These are phyloP conservation scores for Protomyces gravidus DNA, from an alignment of 1,139 yeast species.

Conservation along the genomic window DNA sequence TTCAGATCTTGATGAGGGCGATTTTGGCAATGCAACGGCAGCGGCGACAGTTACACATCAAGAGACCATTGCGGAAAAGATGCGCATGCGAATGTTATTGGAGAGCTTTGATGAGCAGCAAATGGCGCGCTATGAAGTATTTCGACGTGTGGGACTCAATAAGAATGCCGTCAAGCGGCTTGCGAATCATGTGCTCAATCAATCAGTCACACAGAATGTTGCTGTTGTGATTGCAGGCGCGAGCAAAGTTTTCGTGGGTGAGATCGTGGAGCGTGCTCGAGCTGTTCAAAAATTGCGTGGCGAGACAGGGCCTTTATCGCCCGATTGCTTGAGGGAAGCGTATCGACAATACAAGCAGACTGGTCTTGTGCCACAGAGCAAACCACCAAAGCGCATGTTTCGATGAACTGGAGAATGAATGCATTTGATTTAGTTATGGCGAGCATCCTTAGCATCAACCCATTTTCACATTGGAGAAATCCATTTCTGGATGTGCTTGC, in stretches of 20 bases:
- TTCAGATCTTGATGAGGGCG: conserved; percentile 23
- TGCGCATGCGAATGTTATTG: conserved; percentile 51
- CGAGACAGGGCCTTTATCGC: conserved; percentile 59
- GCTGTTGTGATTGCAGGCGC: conserved; percentile 82
- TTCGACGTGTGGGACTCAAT: conserved; percentile 75
- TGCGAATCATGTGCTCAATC: conserved; percentile 74
- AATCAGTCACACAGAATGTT: conserved; percentile 75
- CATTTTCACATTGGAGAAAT: conserved; percentile 38
- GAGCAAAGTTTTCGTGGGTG: conserved; percentile 83
- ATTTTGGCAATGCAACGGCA: conserved; percentile 17
- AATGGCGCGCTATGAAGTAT: conserved; percentile 82
- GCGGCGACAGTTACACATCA: conserved; percentile 8
- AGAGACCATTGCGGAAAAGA: conserved; percentile 26
- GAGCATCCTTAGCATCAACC: conserved; percentile 8
- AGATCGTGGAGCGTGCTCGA: conserved; percentile 56
- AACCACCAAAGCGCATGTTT: not conserved
- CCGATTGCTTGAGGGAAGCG: conserved; percentile 84
- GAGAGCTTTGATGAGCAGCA: conserved; percentile 76
- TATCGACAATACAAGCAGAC: conserved; percentile 49
- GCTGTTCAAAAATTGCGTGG: conserved; percentile 32
- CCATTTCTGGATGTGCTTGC: conserved; percentile 47
- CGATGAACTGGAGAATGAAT: conserved; percentile 8
- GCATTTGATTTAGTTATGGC: no score
- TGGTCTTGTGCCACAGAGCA: conserved; percentile 7
- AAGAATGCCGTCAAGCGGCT: conserved; percentile 67